Evolutionary conservation across 176 grass and related monocot species (phyloP).

Genomic region (Musa acuminata): DNA sequence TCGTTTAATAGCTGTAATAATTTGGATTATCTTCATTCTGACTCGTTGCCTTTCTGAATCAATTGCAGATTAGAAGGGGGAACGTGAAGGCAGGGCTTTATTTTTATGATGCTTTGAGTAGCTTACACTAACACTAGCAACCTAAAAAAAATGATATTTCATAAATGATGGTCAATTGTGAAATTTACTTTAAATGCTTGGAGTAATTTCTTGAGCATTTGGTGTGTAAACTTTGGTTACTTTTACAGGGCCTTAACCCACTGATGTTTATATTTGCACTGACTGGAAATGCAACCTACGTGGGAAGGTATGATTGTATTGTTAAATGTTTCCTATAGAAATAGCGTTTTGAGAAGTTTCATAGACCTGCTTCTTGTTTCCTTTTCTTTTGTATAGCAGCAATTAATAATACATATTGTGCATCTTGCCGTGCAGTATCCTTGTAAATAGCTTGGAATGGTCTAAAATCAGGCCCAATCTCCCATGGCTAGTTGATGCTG

Average conservation of each 20-base stretch:
- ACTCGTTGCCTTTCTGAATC: not conserved
- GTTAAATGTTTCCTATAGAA: not conserved
- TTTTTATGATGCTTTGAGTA: not conserved
- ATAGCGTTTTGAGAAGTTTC: not conserved
- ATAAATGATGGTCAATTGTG: too few species aligned
- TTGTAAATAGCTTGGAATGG: constrained; percentile 91
- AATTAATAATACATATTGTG: not conserved
- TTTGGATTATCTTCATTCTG: not conserved
- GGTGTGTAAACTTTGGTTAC: not conserved
- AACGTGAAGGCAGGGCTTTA: constrained; percentile 57
- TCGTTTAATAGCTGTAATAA: not conserved
- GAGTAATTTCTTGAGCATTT: not conserved
- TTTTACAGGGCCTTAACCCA: constrained; percentile 74
- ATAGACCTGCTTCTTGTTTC: not conserved
- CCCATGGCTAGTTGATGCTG: constrained; percentile 89
- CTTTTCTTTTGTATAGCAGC: not conserved
- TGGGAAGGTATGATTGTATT: constrained; percentile 64
- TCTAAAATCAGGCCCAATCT: constrained; percentile 67
- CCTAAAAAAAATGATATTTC: too few species aligned
- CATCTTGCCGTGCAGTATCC: constrained; percentile 58
- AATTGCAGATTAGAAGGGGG: constrained; percentile 91
- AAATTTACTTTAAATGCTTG: too few species aligned
- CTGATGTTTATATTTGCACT: constrained; percentile 92
- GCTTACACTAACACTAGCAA: too few species aligned
- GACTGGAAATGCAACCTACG: constrained; percentile 75